Evolutionary conservation across 805 yeast genomes (phyloP).

Genomic region (Naumovozyma castellii): DNA sequence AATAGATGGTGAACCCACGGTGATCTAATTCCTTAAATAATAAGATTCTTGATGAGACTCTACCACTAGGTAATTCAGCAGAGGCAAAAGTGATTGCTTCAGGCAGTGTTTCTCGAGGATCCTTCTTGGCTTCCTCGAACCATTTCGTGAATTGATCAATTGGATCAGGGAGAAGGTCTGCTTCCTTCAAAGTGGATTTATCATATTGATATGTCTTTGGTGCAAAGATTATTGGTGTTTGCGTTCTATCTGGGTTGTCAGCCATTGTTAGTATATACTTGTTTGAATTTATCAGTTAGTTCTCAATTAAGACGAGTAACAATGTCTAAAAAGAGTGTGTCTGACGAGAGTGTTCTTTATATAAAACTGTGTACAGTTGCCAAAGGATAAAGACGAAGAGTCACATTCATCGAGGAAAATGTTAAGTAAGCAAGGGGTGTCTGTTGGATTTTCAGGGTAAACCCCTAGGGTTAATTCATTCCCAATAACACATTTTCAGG

Average conservation of each 20-base stretch:
- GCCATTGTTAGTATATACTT: slow-evolving; percentile 7
- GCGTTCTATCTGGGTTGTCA: slow-evolving; percentile 17
- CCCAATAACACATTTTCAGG: no score
- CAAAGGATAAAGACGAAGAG: no score
- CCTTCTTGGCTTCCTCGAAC: slow-evolving; percentile 67
- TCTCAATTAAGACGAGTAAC: no score
- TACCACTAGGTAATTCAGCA: slow-evolving; percentile 80
- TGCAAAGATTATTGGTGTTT: slow-evolving; percentile 45
- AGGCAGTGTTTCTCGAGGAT: slow-evolving; percentile 51
- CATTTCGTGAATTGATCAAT: slow-evolving; percentile 71
- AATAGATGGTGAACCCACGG: slow-evolving; percentile 75
- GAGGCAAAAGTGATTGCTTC: slow-evolving; percentile 86
- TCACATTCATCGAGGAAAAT: no score
- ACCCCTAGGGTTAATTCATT: no score
- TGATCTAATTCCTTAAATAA: slow-evolving; percentile 83
- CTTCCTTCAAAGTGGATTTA: slow-evolving; percentile 48
- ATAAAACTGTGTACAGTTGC: no score
- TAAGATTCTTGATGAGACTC: slow-evolving; percentile 76
- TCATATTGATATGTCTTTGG: slow-evolving; percentile 85
- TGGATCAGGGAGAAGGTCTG: slow-evolving; percentile 50
- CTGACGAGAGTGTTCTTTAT: no score
- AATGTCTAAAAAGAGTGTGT: no score
- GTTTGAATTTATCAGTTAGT: no score
- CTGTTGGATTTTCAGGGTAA: no score
- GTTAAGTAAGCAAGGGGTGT: no score